Percentiles rank a stretch among this genome's conserved stretches.
Conservation (phyloP, 371 early-diverging fungal species). For the Ordospora pajunii region DNA sequence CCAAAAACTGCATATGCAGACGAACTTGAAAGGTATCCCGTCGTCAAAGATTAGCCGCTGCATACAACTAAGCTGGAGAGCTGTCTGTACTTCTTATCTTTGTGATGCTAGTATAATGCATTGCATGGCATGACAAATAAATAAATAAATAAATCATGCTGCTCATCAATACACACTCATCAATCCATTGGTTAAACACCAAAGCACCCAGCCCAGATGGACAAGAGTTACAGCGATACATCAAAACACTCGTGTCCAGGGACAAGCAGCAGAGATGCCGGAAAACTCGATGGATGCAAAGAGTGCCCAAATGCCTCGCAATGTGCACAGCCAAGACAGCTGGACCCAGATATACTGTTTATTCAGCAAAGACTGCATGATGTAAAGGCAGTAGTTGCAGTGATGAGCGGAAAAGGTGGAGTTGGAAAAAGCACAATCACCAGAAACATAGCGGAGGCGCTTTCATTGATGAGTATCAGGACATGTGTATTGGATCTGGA, state of each 20-base stretch:
- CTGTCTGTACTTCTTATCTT: too few species aligned
- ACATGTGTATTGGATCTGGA: slow-evolving; percentile 58
- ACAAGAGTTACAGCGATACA: too few species aligned
- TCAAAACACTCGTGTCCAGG: slow-evolving; percentile 62
- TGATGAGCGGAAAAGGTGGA: slow-evolving; percentile 77
- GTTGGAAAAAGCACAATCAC: slow-evolving; percentile 90
- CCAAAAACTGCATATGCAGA: neutral
- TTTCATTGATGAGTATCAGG: neutral
- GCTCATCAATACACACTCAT: too few species aligned
- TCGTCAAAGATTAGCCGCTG: neutral
- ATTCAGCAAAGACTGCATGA: slow-evolving; percentile 28
- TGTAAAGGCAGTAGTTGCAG: slow-evolving; percentile 76
- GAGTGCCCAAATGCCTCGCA: slow-evolving; percentile 88
- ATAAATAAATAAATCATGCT: too few species aligned
- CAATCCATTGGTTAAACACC: too few species aligned
- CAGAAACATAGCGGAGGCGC: slow-evolving; percentile 12
- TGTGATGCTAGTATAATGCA: too few species aligned
- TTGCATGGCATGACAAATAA: too few species aligned
- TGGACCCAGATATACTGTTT: slow-evolving; percentile 70
- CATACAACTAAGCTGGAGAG: too few species aligned
- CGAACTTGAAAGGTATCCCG: neutral
- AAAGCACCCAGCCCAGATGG: too few species aligned
- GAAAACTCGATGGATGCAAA: slow-evolving; percentile 76
- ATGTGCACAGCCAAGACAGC: slow-evolving; percentile 76
- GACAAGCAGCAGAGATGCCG: slow-evolving; percentile 75